Evolutionary conservation across 2,329 filamentous ascomycete species (phyloP).

Genomic region (Ophiostoma sp.): DNA sequence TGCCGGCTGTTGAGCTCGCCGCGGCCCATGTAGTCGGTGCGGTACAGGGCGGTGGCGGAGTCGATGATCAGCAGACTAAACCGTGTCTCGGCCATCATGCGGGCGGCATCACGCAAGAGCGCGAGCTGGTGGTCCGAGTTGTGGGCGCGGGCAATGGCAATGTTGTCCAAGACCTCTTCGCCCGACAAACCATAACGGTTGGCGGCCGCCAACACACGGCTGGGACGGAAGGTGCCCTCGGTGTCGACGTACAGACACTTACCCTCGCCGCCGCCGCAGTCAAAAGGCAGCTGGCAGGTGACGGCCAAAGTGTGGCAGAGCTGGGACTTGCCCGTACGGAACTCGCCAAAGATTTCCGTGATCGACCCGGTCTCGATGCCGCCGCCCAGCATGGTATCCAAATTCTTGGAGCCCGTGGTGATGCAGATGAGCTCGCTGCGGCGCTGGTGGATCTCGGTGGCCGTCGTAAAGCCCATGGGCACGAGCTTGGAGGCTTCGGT

Average conservation of each 20-base stretch:
- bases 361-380: constrained; percentile 97
- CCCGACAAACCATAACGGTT: constrained; percentile 93
- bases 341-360: constrained; percentile 97
- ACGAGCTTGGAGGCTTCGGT: constrained; percentile 93
- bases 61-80: constrained; percentile 96
- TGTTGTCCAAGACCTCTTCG: constrained; percentile 96
- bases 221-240: constrained; percentile 93
- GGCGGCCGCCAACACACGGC: constrained; percentile 85
- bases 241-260: constrained; percentile 99
- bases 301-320: constrained; percentile 98
- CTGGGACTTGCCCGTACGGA: constrained; percentile 96
- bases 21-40: constrained; percentile 95
- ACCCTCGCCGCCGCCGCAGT: constrained; percentile 97
- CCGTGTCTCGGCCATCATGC: constrained; percentile 99
- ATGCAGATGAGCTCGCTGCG: constrained; percentile 97
- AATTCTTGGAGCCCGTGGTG: constrained; percentile 94
- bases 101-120: constrained; percentile 87
- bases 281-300: constrained; percentile 94
- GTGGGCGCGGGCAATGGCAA: constrained; percentile 96
- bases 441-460: constrained; percentile 97
- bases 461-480: constrained; percentile 98
- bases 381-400: constrained; percentile 91
- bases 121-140: constrained; percentile 98
- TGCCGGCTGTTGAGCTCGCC: constrained; percentile 95
- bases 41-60: constrained; percentile 91